Base-by-base conservation (phyloP, 257 asterid genomes). In the Solanum medicagineum region DNA sequence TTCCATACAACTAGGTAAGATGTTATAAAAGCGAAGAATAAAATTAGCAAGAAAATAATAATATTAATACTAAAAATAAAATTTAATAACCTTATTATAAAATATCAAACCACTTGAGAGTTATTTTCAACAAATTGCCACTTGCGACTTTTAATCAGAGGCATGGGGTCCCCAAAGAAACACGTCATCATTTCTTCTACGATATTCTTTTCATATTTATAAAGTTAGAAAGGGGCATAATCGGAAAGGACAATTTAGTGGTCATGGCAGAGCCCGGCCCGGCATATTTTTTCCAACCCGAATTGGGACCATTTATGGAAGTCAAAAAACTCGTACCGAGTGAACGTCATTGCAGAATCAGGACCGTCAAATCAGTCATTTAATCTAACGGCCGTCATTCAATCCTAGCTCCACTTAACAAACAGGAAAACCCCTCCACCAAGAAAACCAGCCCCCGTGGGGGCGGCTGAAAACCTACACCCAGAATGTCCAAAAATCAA, bases 351-450 rank as follows among this genome's bases (percentile, higher is more conserved):
- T 55, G 45, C 56, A 57, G 22, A 55, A 85, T 87, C 84, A 24
- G 22, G 8, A 81, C 86, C 88, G 84, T 86, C 45, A 24, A 82
- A 85, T 63, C 16, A 77, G 53, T 0, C 11, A 77, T 24, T 45
- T 32, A 66, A 88, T 89, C 87, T 15, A 14, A 89, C 87, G 92
- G 92, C n/a, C 77, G 4, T 0, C 17, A 87, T 47, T 40, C 49
- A 77, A 7, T 3, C 49, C 62, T 86, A 70, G 63, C 15, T 77
- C 83, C 90, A 87, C 88, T 19, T 47, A 19, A 66, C 73, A 88
- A 59, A 79, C 85, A 42, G 51, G 51, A 55, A 82, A 90, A 83
- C 93, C 91, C 89, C 92, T 87, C 91, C 91, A 89, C 93, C 92
- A 88, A 89, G 92, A 84, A 91, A 91, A 91, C 87, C 74, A 83